Percentiles rank a stretch among this genome's conserved stretches.
Evolutionary conservation across 805 yeast species (phyloP).

Genomic region (Candida easanensis): DNA sequence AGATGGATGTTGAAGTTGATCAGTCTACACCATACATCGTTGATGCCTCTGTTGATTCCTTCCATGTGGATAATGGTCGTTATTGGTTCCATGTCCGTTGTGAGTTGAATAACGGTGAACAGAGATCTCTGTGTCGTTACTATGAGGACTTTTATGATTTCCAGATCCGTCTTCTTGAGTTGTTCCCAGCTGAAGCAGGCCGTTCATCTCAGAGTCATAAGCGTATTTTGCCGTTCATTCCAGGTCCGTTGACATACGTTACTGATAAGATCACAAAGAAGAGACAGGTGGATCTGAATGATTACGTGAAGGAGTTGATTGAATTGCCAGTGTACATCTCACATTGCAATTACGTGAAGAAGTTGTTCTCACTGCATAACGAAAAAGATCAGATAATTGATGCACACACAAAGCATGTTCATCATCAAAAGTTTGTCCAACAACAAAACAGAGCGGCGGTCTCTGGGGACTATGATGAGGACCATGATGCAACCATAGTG

Average conservation of each 20-base stretch:
- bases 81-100: slow-evolving; percentile 84
- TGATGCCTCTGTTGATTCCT: slow-evolving; percentile 72
- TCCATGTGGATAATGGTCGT: slow-evolving; percentile 77
- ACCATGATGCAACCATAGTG: slow-evolving; percentile 30
- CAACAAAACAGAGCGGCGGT: slow-evolving; percentile 9
- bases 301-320: slow-evolving; percentile 57
- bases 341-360: slow-evolving; percentile 61
- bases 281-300: slow-evolving; percentile 52
- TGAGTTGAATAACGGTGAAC: slow-evolving; percentile 62
- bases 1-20: slow-evolving; percentile 14
- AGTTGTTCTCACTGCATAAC: slow-evolving; percentile 59
- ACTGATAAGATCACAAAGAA: slow-evolving; percentile 67
- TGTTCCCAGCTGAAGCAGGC: slow-evolving; percentile 92
- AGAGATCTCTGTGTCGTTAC: slow-evolving; percentile 74
- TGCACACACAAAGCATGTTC: background rate
- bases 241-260: slow-evolving; percentile 92
- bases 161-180: slow-evolving; percentile 77
- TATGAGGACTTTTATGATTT: slow-evolving; percentile 96
- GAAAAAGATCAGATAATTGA: slow-evolving; percentile 30
- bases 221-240: slow-evolving; percentile 87
- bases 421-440: slow-evolving; percentile 7
- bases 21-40: slow-evolving; percentile 23
- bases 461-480: slow-evolving; percentile 8
- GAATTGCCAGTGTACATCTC: slow-evolving; percentile 76
- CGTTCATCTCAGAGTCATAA: slow-evolving; percentile 64